A percentile compares a stretch with the other conserved stretches of the same genome.
Conservation (phyloP, 2,329 filamentous ascomycete species). For the Zymoseptoria ardabiliae region DNA sequence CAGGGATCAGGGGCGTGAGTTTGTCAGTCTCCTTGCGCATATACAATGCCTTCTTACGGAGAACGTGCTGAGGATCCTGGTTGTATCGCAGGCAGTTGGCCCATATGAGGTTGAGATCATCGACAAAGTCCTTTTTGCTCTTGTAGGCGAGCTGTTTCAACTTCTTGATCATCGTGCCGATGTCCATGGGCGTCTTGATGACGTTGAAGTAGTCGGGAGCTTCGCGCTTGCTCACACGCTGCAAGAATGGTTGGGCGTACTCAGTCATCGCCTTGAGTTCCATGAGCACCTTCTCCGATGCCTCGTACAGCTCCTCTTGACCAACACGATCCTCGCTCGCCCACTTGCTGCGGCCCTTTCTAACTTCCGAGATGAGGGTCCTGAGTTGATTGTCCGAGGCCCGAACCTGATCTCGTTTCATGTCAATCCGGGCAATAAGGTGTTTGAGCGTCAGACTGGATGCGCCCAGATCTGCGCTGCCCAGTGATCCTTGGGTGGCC, state of each 20-base stretch:
- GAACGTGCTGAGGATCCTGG: slow-evolving; percentile 74
- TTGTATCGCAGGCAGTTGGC: slow-evolving; percentile 96
- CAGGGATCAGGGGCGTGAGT: slow-evolving; percentile 87
- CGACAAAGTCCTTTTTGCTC: slow-evolving; percentile 83
- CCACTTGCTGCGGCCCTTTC: slow-evolving; percentile 98
- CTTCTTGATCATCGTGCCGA: slow-evolving; percentile 97
- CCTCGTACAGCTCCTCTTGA: slow-evolving; percentile 96
- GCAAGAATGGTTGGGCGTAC: slow-evolving; percentile 91
- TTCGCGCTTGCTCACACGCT: slow-evolving; percentile 92
- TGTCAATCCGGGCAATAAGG: slow-evolving; percentile 89
- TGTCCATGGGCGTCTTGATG: slow-evolving; percentile 96
- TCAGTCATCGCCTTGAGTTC: slow-evolving; percentile 96
- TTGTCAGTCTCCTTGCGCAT: slow-evolving; percentile 99
- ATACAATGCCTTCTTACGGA: slow-evolving; percentile 86
- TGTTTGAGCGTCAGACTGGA: slow-evolving; percentile 96
- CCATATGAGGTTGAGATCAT: slow-evolving; percentile 93
- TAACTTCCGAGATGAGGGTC: slow-evolving; percentile 90
- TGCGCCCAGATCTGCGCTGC: slow-evolving; percentile 87
- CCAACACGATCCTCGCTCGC: slow-evolving; percentile 95
- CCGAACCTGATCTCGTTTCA: slow-evolving; percentile 80
- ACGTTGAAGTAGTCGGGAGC: slow-evolving; percentile 90
- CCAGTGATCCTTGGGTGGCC: slow-evolving; percentile 78
- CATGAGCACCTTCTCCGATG: slow-evolving; percentile 90
- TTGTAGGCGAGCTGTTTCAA: slow-evolving; percentile 59
- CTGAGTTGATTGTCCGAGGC: slow-evolving; percentile 90